Base-by-base conservation (phyloP, 139 green algal genomes). In the Volvox africanus region DNA sequence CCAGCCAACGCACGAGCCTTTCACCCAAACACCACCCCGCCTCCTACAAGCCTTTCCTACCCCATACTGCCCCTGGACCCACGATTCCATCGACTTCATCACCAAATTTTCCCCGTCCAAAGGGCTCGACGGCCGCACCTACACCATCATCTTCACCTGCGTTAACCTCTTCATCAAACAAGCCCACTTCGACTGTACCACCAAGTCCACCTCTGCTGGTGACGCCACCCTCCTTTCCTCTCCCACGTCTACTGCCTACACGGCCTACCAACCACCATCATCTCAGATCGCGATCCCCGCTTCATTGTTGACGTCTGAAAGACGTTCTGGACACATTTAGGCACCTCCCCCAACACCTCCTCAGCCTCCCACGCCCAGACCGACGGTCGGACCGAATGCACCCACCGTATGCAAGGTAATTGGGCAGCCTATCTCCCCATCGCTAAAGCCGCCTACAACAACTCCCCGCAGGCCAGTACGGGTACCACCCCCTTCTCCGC, bases 391-490 rank as follows among this genome's bases (percentile, higher is more conserved):
- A 73, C 65, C 5, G 24, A 73, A 73, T 12, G 65, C 3, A 73
- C 65, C 11, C 65, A 73, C 65, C 65, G 65, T 12, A 73, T 12
- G 17, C 80, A 86, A 2, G 50, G 44, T n/a, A 73, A 73, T 44
- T 86, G 80, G 80, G 80, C 80, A 11, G 32, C 80, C 26, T 86
- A 86, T 55, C 80, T 86, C 22, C 80, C 80, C 50, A 20, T 86
- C 80, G 80, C 80, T 26, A 26, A 86, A 73, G 50, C 50, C 50
- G 80, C 80, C 50, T 86, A 86, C 44, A 86, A 86, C 80, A 71
- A 71, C 50, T 19, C 50, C 12, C 1, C 28, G 18, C 80, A 86
- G 44, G 26, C 80, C 80, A n/a, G 36, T 44, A 86, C 28, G 2
- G 6, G 55, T 13, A 37, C 50, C 50, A 73, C 44, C 14, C 80